These are phyloP conservation scores for Cyberlindnera japonica DNA, from an alignment of 805 yeast genomes.

Conservation along the genomic window DNA sequence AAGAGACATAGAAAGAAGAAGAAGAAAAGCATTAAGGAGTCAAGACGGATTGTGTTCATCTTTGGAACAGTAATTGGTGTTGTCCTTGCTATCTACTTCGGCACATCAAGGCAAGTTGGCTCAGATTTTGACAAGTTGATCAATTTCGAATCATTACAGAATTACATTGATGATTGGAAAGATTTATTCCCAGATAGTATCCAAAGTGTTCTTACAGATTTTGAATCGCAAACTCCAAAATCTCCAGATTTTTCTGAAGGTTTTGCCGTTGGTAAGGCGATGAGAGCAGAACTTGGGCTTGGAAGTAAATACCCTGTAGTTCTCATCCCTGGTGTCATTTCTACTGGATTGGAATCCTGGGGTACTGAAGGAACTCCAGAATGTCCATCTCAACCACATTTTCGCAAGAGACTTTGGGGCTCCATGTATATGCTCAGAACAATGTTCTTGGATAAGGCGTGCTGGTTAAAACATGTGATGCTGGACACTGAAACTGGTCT, in stretches of 20 bases:
- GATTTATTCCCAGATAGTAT: slow-evolving; percentile 67
- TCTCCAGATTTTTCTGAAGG: slow-evolving; percentile 62
- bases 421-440: slow-evolving; percentile 91
- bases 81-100: slow-evolving; percentile 57
- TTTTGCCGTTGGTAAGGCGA: slow-evolving; percentile 78
- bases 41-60: slow-evolving; percentile 57
- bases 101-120: slow-evolving; percentile 39
- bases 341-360: slow-evolving; percentile 96
- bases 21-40: slow-evolving; percentile 15
- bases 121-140: slow-evolving; percentile 23
- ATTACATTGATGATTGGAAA: slow-evolving; percentile 67
- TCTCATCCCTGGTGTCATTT: slow-evolving; percentile 93
- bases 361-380: slow-evolving; percentile 68
- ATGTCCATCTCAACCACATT: slow-evolving; percentile 81
- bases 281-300: slow-evolving; percentile 49
- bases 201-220: slow-evolving; percentile 53
- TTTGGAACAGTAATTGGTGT: slow-evolving; percentile 76
- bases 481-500: slow-evolving; percentile 88
- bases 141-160: slow-evolving; percentile 47
- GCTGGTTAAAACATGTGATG: slow-evolving; percentile 92
- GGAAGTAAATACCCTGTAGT: slow-evolving; percentile 72
- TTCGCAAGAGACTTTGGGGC: slow-evolving; percentile 94
- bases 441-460: slow-evolving; percentile 85
- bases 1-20: not conserved
- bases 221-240: slow-evolving; percentile 29